A percentile compares a stretch with the other conserved stretches of the same genome.
Conservation (phyloP, 2,329 filamentous ascomycete species). For the Talaromyces sp. region DNA sequence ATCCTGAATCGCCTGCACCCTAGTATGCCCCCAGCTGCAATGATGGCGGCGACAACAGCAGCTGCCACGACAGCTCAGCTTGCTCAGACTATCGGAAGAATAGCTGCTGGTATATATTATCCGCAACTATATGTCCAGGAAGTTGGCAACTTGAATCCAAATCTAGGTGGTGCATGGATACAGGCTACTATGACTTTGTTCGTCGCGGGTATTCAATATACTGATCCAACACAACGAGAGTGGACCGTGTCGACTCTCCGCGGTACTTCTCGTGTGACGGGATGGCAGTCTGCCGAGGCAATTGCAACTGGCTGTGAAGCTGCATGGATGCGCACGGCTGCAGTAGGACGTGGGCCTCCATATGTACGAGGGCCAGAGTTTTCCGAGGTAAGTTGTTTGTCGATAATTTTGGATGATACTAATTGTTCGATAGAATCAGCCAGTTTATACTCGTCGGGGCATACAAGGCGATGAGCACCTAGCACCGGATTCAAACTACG, state of each 20-base stretch:
- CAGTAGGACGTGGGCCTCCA: constrained; percentile 70
- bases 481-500: constrained; percentile 3
- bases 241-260: constrained; percentile 74
- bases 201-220: constrained; percentile 79
- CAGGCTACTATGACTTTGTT: constrained; percentile 81
- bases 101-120: constrained; percentile 66
- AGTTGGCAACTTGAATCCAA: constrained; percentile 63
- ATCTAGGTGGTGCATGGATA: constrained; percentile 74
- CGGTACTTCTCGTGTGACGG: constrained; percentile 74
- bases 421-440: background rate
- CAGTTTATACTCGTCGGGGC: background rate
- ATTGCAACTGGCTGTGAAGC: constrained; percentile 83
- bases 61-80: constrained; percentile 67
- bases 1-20: constrained; percentile 80
- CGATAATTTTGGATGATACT: background rate
- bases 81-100: constrained; percentile 73
- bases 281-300: constrained; percentile 78
- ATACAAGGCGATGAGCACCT: background rate
- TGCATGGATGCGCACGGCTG: constrained; percentile 72
- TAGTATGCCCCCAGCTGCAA: constrained; percentile 83
- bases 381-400: constrained; percentile 24
- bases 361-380: constrained; percentile 51
- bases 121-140: constrained; percentile 37
- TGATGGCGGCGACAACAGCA: constrained; percentile 78
- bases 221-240: constrained; percentile 66